Evolutionary conservation across 306 rosid genomes (phyloP).

Genomic region (Abrus precatorius): DNA sequence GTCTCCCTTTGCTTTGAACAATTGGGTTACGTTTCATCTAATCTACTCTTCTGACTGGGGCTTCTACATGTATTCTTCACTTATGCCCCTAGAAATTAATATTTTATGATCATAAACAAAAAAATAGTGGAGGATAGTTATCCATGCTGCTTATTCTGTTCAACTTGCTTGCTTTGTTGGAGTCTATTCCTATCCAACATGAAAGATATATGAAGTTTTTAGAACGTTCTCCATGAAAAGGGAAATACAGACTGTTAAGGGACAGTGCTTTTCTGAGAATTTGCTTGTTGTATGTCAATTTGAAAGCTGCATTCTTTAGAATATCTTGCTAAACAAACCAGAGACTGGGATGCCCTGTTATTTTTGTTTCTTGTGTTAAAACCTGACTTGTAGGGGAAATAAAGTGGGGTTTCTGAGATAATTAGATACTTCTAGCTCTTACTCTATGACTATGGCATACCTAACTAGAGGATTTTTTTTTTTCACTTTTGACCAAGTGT

Average conservation of each 20-base stretch:
- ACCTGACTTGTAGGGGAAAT: slow-evolving; percentile 15
- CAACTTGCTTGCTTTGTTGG: background rate
- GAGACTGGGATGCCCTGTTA: slow-evolving; percentile 2
- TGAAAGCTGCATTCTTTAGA: background rate
- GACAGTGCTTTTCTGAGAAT: background rate
- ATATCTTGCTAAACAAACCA: slow-evolving; percentile 5
- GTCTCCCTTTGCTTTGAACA: too few relatives aligned
- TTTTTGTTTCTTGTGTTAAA: background rate
- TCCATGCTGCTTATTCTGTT: background rate
- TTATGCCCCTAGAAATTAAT: background rate
- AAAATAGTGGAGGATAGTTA: slow-evolving; percentile 1
- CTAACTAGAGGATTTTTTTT: background rate
- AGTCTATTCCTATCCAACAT: slow-evolving; percentile 14
- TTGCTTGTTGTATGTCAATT: background rate
- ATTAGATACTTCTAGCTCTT: slow-evolving; percentile 20
- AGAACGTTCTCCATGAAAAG: background rate
- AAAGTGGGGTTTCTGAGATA: slow-evolving; percentile 3
- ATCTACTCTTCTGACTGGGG: too few relatives aligned
- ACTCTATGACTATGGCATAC: background rate
- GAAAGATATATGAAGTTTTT: slow-evolving; percentile 18
- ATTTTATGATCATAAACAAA: slow-evolving; percentile 13
- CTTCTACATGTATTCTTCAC: too few relatives aligned
- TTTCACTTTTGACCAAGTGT: background rate
- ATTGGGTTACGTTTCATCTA: too few relatives aligned
- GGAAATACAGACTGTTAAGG: background rate